Conservation (phyloP, 2,329 filamentous ascomycete genomes). For the Aspergillus eucalypticola region DNA sequence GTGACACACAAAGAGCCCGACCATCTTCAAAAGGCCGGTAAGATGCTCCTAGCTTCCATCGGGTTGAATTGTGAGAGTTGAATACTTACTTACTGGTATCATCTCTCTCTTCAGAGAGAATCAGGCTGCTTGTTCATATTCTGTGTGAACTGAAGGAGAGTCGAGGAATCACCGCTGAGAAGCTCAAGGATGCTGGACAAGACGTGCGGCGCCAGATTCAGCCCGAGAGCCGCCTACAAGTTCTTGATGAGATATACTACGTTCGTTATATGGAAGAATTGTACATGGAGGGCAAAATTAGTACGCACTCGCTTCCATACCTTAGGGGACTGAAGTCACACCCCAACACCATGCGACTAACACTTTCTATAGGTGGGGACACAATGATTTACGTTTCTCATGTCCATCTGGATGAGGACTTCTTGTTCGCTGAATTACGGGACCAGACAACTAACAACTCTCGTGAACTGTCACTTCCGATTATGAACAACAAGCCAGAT, state of each 20-base stretch:
- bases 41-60: slow-evolving; percentile 10
- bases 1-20: slow-evolving; percentile 49
- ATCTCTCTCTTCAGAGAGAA: slow-evolving; percentile 32
- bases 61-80: background rate
- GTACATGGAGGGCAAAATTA: slow-evolving; percentile 38
- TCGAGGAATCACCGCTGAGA: slow-evolving; percentile 39
- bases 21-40: slow-evolving; percentile 46
- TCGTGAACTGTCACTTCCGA: slow-evolving; percentile 8
- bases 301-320: slow-evolving; percentile 24
- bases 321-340: background rate
- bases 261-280: slow-evolving; percentile 43
- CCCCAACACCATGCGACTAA: slow-evolving; percentile 1
- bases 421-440: slow-evolving; percentile 19
- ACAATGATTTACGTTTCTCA: slow-evolving; percentile 33
- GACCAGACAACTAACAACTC: slow-evolving; percentile 6
- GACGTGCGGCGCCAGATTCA: slow-evolving; percentile 41
- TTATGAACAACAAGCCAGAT: slow-evolving; percentile 9
- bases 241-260: slow-evolving; percentile 45
- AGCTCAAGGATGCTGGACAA: slow-evolving; percentile 42
- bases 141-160: slow-evolving; percentile 39
- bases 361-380: slow-evolving; percentile 25
- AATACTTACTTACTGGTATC: background rate
- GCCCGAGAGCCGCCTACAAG: slow-evolving; percentile 35
- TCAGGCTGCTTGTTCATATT: slow-evolving; percentile 43
- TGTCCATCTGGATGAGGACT: slow-evolving; percentile 27